These are phyloP conservation scores for Berberis thunbergii DNA, from an alignment of 164 flowering plant genomes.

Conservation along the genomic window DNA sequence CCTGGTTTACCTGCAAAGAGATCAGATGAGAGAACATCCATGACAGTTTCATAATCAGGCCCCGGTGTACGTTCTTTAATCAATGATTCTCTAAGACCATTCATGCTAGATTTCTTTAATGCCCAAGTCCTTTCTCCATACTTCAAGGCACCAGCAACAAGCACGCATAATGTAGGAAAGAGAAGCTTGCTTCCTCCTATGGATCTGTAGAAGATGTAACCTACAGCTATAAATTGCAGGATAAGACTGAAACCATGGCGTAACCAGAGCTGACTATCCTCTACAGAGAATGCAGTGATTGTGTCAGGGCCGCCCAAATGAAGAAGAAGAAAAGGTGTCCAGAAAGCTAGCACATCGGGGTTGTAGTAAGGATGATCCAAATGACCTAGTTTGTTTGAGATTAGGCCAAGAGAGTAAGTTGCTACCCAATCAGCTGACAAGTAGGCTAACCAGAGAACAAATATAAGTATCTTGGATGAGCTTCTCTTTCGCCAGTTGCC, in stretches of 20 bases:
- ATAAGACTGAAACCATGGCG: slow-evolving; percentile 9
- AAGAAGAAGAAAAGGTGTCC: slow-evolving; percentile 19
- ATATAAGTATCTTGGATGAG: not conserved
- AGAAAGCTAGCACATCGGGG: slow-evolving; percentile 4
- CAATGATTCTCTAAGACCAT: not conserved
- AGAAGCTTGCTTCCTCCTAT: not conserved
- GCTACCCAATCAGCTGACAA: slow-evolving; percentile 2
- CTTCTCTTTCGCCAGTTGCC: not conserved
- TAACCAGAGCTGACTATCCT: slow-evolving; percentile 20
- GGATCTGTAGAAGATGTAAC: slow-evolving; percentile 4
- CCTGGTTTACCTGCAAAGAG: not conserved
- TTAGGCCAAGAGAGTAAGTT: not conserved
- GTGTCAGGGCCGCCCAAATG: slow-evolving; percentile 24
- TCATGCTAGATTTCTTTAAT: not conserved
- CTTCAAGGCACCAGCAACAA: slow-evolving; percentile 5
- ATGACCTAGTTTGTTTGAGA: not conserved
- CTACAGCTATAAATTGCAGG: not conserved
- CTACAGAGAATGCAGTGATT: slow-evolving; percentile 16
- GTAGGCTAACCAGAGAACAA: not conserved
- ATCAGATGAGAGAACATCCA: too few relatives aligned
- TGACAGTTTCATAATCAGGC: not conserved
- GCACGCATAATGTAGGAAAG: not conserved
- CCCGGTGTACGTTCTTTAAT: not conserved
- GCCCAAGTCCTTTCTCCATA: not conserved
- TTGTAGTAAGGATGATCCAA: not conserved